A percentile compares a stretch with the other conserved stretches of the same genome.
Conservation (phyloP, 306 rosid genomes). For the Begonia fuchsioides region DNA sequence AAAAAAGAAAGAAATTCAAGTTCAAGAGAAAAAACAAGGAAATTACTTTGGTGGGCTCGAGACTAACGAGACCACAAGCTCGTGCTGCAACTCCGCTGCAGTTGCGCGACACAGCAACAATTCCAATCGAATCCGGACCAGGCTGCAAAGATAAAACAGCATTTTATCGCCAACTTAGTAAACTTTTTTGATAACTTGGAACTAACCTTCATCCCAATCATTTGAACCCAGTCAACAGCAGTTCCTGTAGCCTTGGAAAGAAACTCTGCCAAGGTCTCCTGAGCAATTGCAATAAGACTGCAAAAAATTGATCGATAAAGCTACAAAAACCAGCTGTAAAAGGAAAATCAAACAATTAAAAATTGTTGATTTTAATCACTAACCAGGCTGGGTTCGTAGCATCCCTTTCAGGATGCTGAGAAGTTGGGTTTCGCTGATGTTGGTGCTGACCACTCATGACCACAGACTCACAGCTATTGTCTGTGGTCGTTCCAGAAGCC, state of each 20-base stretch:
- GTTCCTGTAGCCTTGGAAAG: conserved; percentile 99
- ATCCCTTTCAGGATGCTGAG: conserved; percentile 83
- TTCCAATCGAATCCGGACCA: conserved; percentile 99
- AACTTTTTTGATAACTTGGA: too few relatives aligned
- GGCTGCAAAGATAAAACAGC: too few relatives aligned
- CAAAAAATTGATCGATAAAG: too few relatives aligned
- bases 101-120: conserved; percentile 98
- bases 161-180: too few relatives aligned
- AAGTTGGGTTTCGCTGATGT: conserved; percentile 93
- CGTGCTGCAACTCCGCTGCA: conserved; percentile 94
- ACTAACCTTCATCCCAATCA: conserved; percentile 99
- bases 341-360: not conserved
- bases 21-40: too few relatives aligned
- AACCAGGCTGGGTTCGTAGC: conserved; percentile 99
- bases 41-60: conserved; percentile 84
- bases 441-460: conserved; percentile 97
- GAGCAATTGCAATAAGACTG: conserved; percentile 90
- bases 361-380: not conserved
- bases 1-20: too few relatives aligned
- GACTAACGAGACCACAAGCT: conserved; percentile 98
- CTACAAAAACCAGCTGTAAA: not conserved
- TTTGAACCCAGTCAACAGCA: conserved; percentile 99
- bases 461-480: conserved; percentile 99
- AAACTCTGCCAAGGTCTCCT: conserved; percentile 99
- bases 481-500: conserved; percentile 86